Evolutionary conservation across 352 stramenopile genomes (phyloP), one percentile per base, ranked within the genome.

Genomic region (Phytophthora foliorum): DNA sequence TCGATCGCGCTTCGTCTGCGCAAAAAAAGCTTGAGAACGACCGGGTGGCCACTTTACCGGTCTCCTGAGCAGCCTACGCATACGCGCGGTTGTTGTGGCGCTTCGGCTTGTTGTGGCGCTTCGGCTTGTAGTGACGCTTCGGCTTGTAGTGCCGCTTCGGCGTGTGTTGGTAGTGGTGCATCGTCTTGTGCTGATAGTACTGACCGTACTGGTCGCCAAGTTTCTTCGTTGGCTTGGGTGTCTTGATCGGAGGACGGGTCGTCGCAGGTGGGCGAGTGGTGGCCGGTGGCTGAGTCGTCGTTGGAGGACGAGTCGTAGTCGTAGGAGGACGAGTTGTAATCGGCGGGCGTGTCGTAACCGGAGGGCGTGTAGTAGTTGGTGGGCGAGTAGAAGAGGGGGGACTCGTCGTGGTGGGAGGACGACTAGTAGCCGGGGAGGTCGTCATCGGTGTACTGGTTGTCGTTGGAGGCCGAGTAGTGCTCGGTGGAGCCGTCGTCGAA

Each of bases 171-270:
- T 34, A 34, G 22, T 34, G 45, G 24, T 34, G 45, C 45, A 21
- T 32, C 45, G 45, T 22, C 24, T 52, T 53, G 45, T 52, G 16
- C 24, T 52, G 45, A 34, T 52, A 52, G 45, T 53, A 53, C 45
- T 53, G 45, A 16, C 36, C 21, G 45, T 34, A 53, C 22, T 53
- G 45, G 45, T 38, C 36, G 24, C 17, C 10, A 14, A 6, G 31
- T 38, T 38, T 38, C 31, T 2, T 11, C 3, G 31, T 53, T 34
- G 45, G 45, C 45, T 36, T 53, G 10, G 45, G 24, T 24, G 24
- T 53, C 6, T 25, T 53, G 22, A 13, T n/a, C 22, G 44, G 45
- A 34, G 45, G 22, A 22, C 22, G 24, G 4, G 45, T 53, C 14
- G 45, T 34, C 16, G 45, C 4, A 13, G 45, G 45, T 14, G 45